phyloP scores from a whole-genome alignment of 2,329 filamentous ascomycete genomes.

The Drechslerella stenobrocha region DNA sequence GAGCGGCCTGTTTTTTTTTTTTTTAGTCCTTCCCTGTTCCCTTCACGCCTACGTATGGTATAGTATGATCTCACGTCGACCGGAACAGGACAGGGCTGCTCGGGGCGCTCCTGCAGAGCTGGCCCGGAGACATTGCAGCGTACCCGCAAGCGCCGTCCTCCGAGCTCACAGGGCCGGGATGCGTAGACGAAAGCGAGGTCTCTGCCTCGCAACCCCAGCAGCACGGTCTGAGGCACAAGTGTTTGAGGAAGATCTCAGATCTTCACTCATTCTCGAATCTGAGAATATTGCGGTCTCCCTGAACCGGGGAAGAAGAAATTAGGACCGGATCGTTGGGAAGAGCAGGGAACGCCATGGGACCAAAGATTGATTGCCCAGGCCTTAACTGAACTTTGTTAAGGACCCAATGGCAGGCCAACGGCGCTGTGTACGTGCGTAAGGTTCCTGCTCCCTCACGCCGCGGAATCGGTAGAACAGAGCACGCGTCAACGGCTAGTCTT shows the following conservation, averaged over 20 bases:
- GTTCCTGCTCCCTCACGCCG: conserved; percentile 42
- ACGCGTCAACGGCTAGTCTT: conserved; percentile 49
- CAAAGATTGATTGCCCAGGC: conserved; percentile 38
- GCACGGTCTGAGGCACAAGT: conserved; percentile 45
- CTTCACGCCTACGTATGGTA: too few species aligned
- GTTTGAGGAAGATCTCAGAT: conserved; percentile 49
- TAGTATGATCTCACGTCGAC: conserved; percentile 26
- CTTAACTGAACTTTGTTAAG: conserved; percentile 32
- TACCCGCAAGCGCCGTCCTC: conserved; percentile 34
- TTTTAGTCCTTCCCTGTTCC: neutral
- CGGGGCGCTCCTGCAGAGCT: conserved; percentile 11
- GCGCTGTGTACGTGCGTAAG: conserved; percentile 23
- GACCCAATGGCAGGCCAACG: conserved; percentile 36
- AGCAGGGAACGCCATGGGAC: conserved; percentile 38
- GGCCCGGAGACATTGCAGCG: conserved; percentile 31
- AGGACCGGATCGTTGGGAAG: conserved; percentile 43
- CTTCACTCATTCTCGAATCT: conserved; percentile 36
- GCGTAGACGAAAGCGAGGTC: conserved; percentile 20
- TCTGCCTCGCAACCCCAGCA: conserved; percentile 31
- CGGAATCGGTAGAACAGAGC: conserved; percentile 49
- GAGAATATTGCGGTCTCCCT: conserved; percentile 33
- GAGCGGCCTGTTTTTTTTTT: conserved; percentile 21
- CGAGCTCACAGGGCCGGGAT: conserved; percentile 19
- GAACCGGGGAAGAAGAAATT: conserved; percentile 46
- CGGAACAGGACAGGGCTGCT: conserved; percentile 25